These are phyloP conservation scores for Prunus yedoensis DNA, from an alignment of 331 rosid genomes.

Conservation along the genomic window DNA sequence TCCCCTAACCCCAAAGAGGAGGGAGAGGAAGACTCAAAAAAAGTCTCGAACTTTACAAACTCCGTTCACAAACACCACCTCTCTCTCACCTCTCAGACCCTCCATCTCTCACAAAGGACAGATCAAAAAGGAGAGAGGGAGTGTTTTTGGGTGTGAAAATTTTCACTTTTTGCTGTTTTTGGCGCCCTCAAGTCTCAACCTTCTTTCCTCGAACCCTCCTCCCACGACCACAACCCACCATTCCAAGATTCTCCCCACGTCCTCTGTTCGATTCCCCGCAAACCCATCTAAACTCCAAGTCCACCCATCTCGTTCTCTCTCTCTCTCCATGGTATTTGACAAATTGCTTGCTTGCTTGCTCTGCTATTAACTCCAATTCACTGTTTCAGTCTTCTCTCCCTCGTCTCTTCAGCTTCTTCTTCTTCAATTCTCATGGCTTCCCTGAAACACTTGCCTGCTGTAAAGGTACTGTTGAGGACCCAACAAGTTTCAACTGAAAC, in stretches of 20 bases:
- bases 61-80: not conserved
- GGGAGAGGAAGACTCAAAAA: not conserved
- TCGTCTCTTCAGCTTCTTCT: constrained; percentile 6
- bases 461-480: constrained; percentile 52
- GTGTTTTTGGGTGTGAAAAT: not conserved
- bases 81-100: not conserved
- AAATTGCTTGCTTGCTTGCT: constrained; percentile 11
- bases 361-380: not conserved
- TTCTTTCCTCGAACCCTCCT: not conserved
- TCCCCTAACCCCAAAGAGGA: not conserved
- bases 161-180: not conserved
- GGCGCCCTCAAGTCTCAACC: not conserved
- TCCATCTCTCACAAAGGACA: not conserved
- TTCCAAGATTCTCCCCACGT: constrained; percentile 21
- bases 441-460: constrained; percentile 35
- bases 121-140: not conserved
- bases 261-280: constrained; percentile 43
- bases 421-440: constrained; percentile 60
- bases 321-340: constrained; percentile 2
- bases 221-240: constrained; percentile 4
- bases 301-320: constrained; percentile 1
- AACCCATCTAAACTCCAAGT: not conserved
- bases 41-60: not conserved
- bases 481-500: constrained; percentile 8
- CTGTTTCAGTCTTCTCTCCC: not conserved